phyloP scores from a whole-genome alignment of 139 green algal species.

The Mesotaenium endlicherianum region DNA sequence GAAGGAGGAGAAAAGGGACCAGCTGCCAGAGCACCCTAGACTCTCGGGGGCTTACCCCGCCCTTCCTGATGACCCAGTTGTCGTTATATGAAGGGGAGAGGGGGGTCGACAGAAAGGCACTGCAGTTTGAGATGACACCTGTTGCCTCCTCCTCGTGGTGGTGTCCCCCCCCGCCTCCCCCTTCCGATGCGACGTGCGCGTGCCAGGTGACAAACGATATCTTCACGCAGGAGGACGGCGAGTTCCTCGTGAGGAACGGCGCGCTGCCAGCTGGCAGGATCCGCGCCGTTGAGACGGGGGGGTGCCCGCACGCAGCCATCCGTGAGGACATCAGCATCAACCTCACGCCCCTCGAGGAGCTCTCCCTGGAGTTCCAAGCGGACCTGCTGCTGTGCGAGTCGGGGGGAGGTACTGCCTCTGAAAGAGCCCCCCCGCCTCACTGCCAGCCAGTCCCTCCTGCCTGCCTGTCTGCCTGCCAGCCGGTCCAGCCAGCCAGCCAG shows the following conservation, averaged over 20 bases:
- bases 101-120: no score
- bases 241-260: slow-evolving; percentile 55
- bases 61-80: no score
- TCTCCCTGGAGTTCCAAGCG: slow-evolving; percentile 41
- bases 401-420: slow-evolving; percentile 30
- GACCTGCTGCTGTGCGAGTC: slow-evolving; percentile 57
- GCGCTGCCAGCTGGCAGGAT: slow-evolving; percentile 56
- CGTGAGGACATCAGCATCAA: slow-evolving; percentile 61
- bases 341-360: slow-evolving; percentile 53
- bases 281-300: slow-evolving; percentile 58
- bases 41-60: no score
- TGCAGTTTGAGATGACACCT: no score
- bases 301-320: slow-evolving; percentile 60
- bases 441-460: background rate
- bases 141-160: no score
- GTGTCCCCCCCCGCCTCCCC: no score
- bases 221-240: slow-evolving; percentile 60
- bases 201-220: slow-evolving; percentile 63
- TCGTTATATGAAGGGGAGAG: no score
- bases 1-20: no score
- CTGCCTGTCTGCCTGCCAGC: background rate
- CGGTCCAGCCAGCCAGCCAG: background rate
- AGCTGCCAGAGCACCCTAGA: no score
- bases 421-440: background rate
- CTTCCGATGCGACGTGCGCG: no score